Percentiles rank a stretch among this genome's conserved stretches.
Conservation (phyloP, 2,329 filamentous ascomycete genomes). For the Beauveria brongniartii region DNA sequence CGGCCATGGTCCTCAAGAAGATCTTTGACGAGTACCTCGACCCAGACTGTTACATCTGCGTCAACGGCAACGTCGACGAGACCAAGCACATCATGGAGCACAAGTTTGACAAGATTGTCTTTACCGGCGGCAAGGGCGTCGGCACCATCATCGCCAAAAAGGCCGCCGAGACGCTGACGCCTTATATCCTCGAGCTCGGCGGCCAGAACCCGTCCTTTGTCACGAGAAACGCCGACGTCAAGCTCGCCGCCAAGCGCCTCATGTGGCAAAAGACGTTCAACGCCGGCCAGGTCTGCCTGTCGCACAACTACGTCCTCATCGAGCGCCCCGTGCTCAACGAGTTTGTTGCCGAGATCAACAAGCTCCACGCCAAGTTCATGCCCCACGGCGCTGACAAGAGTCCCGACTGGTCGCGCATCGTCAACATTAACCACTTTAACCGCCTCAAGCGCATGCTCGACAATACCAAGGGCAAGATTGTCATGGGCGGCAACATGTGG, state of each 20-base stretch:
- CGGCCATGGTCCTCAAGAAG: constrained; percentile 71
- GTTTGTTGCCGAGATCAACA: constrained; percentile 69
- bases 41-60: constrained; percentile 61
- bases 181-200: constrained; percentile 81
- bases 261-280: constrained; percentile 85
- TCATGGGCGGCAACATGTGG: constrained; percentile 80
- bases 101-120: constrained; percentile 98
- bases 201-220: constrained; percentile 89
- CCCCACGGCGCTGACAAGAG: constrained; percentile 74
- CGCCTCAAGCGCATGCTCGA: constrained; percentile 91
- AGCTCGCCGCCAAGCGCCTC: constrained; percentile 73
- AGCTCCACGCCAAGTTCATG: constrained; percentile 67
- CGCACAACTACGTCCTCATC: constrained; percentile 85
- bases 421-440: constrained; percentile 71
- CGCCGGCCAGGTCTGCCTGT: constrained; percentile 85
- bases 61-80: constrained; percentile 77
- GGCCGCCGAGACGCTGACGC: constrained; percentile 81
- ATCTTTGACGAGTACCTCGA: constrained; percentile 72
- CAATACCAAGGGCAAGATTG: constrained; percentile 69
- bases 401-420: constrained; percentile 69
- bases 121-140: constrained; percentile 73
- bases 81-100: constrained; percentile 74
- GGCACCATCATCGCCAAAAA: constrained; percentile 85
- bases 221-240: constrained; percentile 71
- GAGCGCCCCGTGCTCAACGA: constrained; percentile 63